Conservation (phyloP, 257 asterid genomes). For the Solanum megistacrolobum region DNA sequence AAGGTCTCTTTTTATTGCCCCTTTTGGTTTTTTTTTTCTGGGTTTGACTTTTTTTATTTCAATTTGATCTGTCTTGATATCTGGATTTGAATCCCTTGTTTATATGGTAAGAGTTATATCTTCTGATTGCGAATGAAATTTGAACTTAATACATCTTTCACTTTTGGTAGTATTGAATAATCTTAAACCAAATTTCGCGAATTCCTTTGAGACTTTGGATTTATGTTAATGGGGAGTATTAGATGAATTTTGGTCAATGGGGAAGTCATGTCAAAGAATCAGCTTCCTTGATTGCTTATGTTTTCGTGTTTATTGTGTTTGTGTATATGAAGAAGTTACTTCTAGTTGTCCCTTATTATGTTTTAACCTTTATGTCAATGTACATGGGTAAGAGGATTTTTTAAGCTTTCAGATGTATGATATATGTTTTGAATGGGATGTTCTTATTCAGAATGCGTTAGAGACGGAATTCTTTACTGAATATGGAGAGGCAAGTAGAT, state of each 20-base stretch:
- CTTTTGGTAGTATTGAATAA: not conserved
- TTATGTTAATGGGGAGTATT: not conserved
- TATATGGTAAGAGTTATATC: not conserved
- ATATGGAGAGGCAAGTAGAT: slow-evolving; percentile 92
- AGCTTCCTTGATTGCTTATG: not conserved
- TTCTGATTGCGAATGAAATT: not conserved
- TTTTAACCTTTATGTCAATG: not conserved
- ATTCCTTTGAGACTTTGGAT: not conserved
- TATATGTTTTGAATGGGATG: not conserved
- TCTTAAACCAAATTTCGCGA: not conserved
- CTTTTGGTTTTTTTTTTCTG: not conserved
- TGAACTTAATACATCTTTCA: not conserved
- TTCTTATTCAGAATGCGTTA: slow-evolving; percentile 37
- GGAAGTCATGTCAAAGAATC: not conserved
- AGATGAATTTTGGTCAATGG: not conserved
- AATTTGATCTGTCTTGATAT: not conserved
- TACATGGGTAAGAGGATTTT: not conserved
- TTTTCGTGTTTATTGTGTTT: not conserved
- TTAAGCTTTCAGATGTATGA: not conserved
- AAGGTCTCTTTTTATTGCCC: slow-evolving; percentile 32
- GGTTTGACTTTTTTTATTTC: not conserved
- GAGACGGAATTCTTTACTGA: slow-evolving; percentile 88
- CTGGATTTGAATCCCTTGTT: not conserved
- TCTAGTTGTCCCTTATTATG: not conserved
- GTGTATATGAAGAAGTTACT: not conserved